Base-by-base conservation (phyloP, 2,329 filamentous ascomycete genomes). In the Dactylellina leptospora region DNA sequence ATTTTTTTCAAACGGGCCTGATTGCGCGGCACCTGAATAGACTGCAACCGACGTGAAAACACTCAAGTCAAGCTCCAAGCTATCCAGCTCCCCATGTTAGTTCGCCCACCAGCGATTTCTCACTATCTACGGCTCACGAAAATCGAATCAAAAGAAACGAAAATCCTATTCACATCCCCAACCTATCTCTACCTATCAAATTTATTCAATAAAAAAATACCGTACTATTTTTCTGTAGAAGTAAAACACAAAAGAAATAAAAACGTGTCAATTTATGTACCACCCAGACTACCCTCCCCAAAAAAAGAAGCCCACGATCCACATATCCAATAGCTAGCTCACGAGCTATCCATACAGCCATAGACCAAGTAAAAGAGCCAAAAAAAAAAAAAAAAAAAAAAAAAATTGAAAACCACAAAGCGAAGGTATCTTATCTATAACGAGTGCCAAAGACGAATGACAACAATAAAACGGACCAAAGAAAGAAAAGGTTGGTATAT, bases 351-450 rank as follows among this genome's bases (percentile, higher is more conserved):
- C n/a, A n/a, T n/a, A n/a, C n/a, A n/a, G n/a, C n/a, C n/a, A n/a
- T n/a, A n/a, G n/a, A n/a, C n/a, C n/a, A n/a, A n/a, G n/a, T n/a
- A n/a, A n/a, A n/a, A n/a, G n/a, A n/a, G n/a, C n/a, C n/a, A n/a
- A n/a, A n/a, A 16, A 4, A 33, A 30, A n/a, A 36, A 33, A 51
- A 16, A 30, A 36, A 18, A 9, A 51, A 25, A 33, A 53, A 22
- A 36, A 22, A 38, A 40, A 42, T 28, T 10, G 23, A 47, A 42
- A 18, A 23, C 38, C 23, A 50, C 30, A 25, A 64, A 64, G 23
- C 51, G 61, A 66, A 66, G 61, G 61, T 66, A 66, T 66, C 61
- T 66, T 42, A 50, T 66, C 61, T 66, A 66, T 66, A 58, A 58
- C 44, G 51, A 66, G 44, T 27, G 42, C 60, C 44, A 13, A 47